Conservation (phyloP, 352 stramenopile species). For the Globisporangium canariense region DNA sequence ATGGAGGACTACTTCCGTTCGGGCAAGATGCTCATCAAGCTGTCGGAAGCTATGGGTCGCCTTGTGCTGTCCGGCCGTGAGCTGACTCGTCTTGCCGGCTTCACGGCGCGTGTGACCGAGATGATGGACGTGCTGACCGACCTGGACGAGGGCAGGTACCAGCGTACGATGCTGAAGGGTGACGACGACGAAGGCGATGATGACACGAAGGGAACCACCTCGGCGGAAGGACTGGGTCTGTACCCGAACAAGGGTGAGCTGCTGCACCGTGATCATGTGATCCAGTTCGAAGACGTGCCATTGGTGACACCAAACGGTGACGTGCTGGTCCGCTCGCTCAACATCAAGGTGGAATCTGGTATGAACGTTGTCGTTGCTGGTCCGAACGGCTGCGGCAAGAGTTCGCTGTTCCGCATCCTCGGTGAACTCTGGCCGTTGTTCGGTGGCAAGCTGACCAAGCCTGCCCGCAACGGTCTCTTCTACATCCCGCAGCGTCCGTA, state of each 20-base stretch:
- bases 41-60: conserved; percentile 80
- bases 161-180: conserved; percentile 69
- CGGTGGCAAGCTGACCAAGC: conserved; percentile 73
- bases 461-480: conserved; percentile 79
- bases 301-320: conserved; percentile 88
- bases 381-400: conserved; percentile 87
- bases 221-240: conserved; percentile 46
- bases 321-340: conserved; percentile 79
- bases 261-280: conserved; percentile 61
- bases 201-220: conserved; percentile 23
- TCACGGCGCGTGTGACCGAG: conserved; percentile 71
- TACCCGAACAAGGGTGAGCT: conserved; percentile 62
- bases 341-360: conserved; percentile 78
- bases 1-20: conserved; percentile 87
- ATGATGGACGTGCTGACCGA: conserved; percentile 78
- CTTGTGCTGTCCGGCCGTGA: conserved; percentile 84
- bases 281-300: conserved; percentile 87
- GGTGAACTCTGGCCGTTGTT: conserved; percentile 87
- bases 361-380: conserved; percentile 89
- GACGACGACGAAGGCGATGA: conserved; percentile 32
- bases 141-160: conserved; percentile 61
- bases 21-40: conserved; percentile 84
- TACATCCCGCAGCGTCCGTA: conserved; percentile 91
- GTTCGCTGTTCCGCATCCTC: conserved; percentile 84
- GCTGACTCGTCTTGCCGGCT: conserved; percentile 77